Conservation (phyloP, 192 early-diverging fungal species). For the Umbelopsis vinacea region DNA sequence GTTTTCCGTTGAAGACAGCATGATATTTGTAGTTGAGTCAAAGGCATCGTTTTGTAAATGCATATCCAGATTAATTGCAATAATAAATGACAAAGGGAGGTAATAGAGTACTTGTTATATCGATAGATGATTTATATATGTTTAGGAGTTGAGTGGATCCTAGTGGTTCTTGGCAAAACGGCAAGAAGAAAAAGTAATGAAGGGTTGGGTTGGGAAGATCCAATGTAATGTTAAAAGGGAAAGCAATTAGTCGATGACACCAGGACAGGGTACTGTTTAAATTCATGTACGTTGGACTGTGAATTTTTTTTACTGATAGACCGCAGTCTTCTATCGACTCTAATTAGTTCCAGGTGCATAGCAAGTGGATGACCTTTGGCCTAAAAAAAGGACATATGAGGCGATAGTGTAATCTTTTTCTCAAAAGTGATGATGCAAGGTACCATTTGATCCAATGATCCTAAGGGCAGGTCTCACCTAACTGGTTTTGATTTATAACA, state of each 20-base stretch:
- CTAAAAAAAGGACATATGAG: not conserved
- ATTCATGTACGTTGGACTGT: not conserved
- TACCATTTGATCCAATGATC: not conserved
- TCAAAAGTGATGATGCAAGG: not conserved
- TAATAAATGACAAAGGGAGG: not conserved
- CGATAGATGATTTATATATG: not conserved
- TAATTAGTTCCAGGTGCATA: slow-evolving; percentile 3
- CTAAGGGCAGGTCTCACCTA: not conserved
- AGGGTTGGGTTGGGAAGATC: not conserved
- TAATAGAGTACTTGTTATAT: not conserved
- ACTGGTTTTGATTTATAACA: not conserved
- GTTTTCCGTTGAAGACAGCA: not conserved
- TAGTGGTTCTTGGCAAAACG: not conserved
- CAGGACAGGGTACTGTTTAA: not conserved
- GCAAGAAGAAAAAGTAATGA: not conserved
- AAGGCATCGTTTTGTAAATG: not conserved
- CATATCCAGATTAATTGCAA: not conserved
- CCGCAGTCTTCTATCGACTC: not conserved
- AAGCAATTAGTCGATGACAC: not conserved
- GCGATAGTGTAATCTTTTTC: not conserved
- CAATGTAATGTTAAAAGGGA: not conserved
- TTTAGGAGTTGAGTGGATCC: not conserved
- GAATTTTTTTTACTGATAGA: not conserved
- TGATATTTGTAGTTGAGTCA: not conserved
- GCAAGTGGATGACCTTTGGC: not conserved